Conservation (phyloP, 495 filamentous ascomycete species). For the Lindgomyces ingoldianus region DNA sequence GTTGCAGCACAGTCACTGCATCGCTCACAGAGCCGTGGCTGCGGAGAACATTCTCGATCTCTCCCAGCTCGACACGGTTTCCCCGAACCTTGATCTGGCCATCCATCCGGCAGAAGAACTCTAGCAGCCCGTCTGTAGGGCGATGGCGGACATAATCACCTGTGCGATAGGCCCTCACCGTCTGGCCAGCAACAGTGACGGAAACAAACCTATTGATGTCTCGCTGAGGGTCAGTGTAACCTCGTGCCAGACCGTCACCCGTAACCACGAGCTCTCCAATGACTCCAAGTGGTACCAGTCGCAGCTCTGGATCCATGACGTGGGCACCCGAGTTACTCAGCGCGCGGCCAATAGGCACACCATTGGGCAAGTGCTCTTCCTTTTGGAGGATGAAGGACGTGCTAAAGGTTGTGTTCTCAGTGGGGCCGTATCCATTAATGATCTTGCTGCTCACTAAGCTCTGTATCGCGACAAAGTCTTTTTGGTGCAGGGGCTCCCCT, state of each 20-base stretch:
- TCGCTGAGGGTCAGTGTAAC: neutral
- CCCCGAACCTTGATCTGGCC: neutral
- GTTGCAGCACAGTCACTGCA: neutral
- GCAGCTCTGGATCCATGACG: conserved; percentile 44
- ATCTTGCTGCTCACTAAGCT: neutral
- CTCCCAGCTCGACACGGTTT: neutral
- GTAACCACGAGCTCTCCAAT: conserved; percentile 52
- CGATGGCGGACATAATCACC: neutral
- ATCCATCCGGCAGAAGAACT: neutral
- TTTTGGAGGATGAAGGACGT: conserved; percentile 36
- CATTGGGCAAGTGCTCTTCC: conserved; percentile 45
- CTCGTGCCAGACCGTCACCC: conserved; percentile 39
- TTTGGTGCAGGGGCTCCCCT: neutral
- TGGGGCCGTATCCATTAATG: neutral
- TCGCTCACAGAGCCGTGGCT: neutral
- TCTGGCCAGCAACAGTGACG: neutral
- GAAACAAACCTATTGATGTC: neutral
- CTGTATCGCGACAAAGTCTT: neutral
- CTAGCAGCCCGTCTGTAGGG: neutral
- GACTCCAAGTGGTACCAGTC: conserved; percentile 40
- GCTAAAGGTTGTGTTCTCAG: neutral
- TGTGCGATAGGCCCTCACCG: neutral
- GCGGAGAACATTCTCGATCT: neutral
- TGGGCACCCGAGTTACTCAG: conserved; percentile 39
- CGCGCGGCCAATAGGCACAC: conserved; percentile 32